Base-by-base conservation (phyloP, 257 asterid genomes). In the Craterostigma plantagineum region DNA sequence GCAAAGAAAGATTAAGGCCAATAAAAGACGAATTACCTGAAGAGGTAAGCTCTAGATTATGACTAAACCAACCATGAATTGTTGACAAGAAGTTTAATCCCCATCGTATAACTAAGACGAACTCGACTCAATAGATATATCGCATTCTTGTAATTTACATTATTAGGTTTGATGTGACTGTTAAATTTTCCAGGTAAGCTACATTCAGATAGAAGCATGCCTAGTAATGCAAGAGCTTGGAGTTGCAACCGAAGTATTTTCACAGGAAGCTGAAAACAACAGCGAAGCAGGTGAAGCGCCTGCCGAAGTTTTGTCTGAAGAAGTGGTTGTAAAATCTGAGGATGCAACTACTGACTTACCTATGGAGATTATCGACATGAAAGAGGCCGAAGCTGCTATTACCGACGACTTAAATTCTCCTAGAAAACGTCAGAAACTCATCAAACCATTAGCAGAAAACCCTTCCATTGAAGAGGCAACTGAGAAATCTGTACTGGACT, bases 21-120 rank as follows among this genome's bases (percentile, higher is more conserved):
- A 81, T 86, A 12, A 86, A 86, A 65, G 63, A 44, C 33, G 94
- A 86, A 70, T 71, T 86, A 56, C 80, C 94, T 27, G 93, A 81
- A 61, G 94, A 81, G 77, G 93, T 86, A 57, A 45, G 62, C 57
- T 56, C 38, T 51, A 16, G 38, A 34, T 44, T 18, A 44, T 34
- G 34, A 49, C 38, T 52, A 46, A 52, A 33, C 48, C 50, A 11
- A 23, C 30, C 30, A 23, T 23, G 49, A 27, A 42, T 34, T 45
- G 30, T 12, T 11, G 14, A 38, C 1, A 9, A 11, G 42, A 46
- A 46, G n/a, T 41, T 14, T 12, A 23, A 35, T 10, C 30, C 37
- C 14, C 23, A 38, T 0, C 40, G n/a, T 16, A 37, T 44, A 11
- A 8, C n/a, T 51, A 14, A n/a, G 14, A 49, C 33, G 36, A 47